phyloP scores from a whole-genome alignment of 148 eudicot species.

The Linanthus parryae region DNA sequence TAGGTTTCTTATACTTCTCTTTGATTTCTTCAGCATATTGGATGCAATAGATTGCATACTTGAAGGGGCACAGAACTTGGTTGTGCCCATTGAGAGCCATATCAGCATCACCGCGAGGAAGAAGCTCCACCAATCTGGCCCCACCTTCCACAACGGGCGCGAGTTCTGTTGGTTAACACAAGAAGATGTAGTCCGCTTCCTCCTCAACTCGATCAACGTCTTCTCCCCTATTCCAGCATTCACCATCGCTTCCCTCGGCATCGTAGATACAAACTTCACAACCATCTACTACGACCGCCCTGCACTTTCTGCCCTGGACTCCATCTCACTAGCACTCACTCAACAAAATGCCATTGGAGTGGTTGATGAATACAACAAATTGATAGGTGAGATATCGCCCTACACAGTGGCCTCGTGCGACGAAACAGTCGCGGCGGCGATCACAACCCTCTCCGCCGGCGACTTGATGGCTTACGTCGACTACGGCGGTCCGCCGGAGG shows the following conservation, averaged over 20 bases:
- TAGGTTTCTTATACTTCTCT: neutral
- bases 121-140: conserved; percentile 24
- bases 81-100: conserved; percentile 46
- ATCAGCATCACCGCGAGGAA: conserved; percentile 25
- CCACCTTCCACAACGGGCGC: conserved; percentile 23
- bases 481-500: conserved; percentile 59
- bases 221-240: conserved; percentile 61
- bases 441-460: conserved; percentile 62
- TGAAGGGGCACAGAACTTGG: conserved; percentile 74
- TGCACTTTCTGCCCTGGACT: conserved; percentile 39
- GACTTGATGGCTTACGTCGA: conserved; percentile 77
- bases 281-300: conserved; percentile 48
- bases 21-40: conserved; percentile 43
- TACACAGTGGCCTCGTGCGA: conserved; percentile 53
- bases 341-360: conserved; percentile 62
- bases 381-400: conserved; percentile 80
- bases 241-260: conserved; percentile 50
- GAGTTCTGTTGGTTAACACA: conserved; percentile 68
- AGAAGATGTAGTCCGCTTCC: conserved; percentile 78
- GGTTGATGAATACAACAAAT: conserved; percentile 49
- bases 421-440: conserved; percentile 54
- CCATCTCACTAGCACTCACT: conserved; percentile 23
- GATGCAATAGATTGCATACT: conserved; percentile 83
- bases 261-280: conserved; percentile 38
- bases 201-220: conserved; percentile 65